Evolutionary conservation across 2,329 filamentous ascomycete species (phyloP), one percentile per base, ranked within the genome.

Genomic region (Grosmannia penicillata): DNA sequence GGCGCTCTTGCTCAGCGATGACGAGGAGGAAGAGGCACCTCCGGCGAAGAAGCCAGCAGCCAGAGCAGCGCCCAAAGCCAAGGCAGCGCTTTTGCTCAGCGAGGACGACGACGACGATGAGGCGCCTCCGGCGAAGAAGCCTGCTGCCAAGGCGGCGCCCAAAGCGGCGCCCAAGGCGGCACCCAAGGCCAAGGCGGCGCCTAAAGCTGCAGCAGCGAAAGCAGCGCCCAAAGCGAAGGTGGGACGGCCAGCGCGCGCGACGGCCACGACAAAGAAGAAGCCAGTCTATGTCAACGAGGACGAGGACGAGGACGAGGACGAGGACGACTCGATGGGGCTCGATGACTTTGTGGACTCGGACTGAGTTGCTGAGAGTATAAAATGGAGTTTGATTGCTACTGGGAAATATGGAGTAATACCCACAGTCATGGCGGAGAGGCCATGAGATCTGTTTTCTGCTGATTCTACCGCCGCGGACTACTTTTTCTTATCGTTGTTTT

Each of bases 221-320:
- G n/a, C 26, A 18, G 25, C 33, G 14, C 5, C 35, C 23, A 31
- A 27, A 24, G 18, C n/a, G 17, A 54, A 46, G 32, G 49, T 55
- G 31, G 46, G 48, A 18, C 52, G 61, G 32, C 58, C 61, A 2
- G 59, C 60, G 8, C 58, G 61, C 6, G 60, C 59, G 1, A 57
- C 62, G 4, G 58, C 61, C 2, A 55, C 61, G 4, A 55, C 57
- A 7, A 63, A 58, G 48, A 48, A 47, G 30, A 64, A 60, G 50
- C 57, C 60, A 1, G 52, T 59, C 34, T 59, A 62, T 24, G 44
- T 61, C 34, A 45, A 56, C 27, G 50, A 53, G 4, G 54, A 57
- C 14, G 56, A 60, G 6, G 56, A 56, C 6, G 52, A 38, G 15
- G 35, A 36, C 4, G 54, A 57, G 13, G 56, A 60, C 6, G 56